These are phyloP conservation scores for Vitis riparia DNA, from an alignment of 164 flowering plant species.

Conservation along the genomic window DNA sequence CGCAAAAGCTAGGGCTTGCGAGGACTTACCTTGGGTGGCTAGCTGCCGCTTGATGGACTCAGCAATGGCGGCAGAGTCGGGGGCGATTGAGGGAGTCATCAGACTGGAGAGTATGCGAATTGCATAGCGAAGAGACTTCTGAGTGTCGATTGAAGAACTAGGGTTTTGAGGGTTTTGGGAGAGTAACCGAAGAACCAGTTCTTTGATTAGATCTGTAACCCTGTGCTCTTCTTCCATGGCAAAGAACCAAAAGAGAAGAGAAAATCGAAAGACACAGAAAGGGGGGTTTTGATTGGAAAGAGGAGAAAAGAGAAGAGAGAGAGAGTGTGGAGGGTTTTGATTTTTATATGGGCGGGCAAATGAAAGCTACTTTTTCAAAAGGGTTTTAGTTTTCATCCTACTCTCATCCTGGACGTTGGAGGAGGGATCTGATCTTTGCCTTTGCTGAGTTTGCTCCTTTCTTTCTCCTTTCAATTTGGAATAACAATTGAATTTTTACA, in stretches of 20 bases:
- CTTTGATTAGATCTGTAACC: conserved; percentile 74
- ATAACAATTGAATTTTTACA: too few species aligned
- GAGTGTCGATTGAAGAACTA: conserved; percentile 30
- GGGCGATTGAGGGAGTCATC: conserved; percentile 78
- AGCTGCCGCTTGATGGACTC: conserved; percentile 90
- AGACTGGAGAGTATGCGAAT: conserved; percentile 76
- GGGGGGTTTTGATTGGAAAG: fast-evolving
- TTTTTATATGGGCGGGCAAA: conserved; percentile 35
- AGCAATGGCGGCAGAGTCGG: conserved; percentile 80
- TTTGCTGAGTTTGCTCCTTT: too few species aligned
- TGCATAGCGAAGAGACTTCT: conserved; percentile 65
- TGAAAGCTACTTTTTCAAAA: background rate
- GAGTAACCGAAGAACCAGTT: conserved; percentile 70
- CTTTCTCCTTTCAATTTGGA: too few species aligned
- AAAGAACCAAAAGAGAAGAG: background rate
- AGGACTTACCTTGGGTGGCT: conserved; percentile 82
- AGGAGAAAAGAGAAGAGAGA: conserved; percentile 10
- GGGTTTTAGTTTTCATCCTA: background rate
- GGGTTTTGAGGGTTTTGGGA: conserved; percentile 29
- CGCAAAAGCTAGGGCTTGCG: conserved; percentile 83
- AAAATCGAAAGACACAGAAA: background rate
- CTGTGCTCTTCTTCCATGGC: conserved; percentile 57
- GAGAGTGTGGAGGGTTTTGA: conserved; percentile 17
- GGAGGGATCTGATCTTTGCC: too few species aligned
- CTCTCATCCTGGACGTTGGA: too few species aligned